Conservation (phyloP, 306 rosid species). For the Pueraria montana region DNA sequence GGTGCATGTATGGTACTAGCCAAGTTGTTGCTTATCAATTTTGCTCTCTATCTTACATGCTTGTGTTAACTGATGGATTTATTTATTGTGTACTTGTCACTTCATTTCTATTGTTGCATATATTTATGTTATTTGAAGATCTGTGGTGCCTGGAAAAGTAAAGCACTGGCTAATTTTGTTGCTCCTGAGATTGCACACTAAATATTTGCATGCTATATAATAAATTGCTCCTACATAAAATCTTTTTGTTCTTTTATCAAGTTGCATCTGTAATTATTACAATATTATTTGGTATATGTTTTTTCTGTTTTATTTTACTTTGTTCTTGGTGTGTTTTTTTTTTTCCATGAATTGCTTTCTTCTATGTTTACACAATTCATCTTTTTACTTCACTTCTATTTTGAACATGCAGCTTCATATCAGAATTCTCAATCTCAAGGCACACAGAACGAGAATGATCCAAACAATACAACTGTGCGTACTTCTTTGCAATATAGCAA, state of each 20-base stretch:
- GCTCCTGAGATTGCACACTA: background rate
- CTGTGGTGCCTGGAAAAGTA: background rate
- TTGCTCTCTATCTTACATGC: background rate
- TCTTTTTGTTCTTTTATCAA: background rate
- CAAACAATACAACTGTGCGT: constrained; percentile 95
- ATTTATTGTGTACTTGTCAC: background rate
- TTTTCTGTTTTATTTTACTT: background rate
- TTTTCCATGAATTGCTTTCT: background rate
- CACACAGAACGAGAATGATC: constrained; percentile 87
- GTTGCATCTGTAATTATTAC: background rate
- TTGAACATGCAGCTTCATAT: constrained; percentile 84
- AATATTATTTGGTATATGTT: background rate
- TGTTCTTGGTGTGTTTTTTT: background rate
- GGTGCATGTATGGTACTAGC: background rate
- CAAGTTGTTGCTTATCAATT: background rate
- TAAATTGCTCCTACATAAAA: background rate
- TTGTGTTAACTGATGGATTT: background rate
- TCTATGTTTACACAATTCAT: constrained; percentile 16
- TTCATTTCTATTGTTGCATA: background rate
- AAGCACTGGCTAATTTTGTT: background rate
- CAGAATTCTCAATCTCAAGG: constrained; percentile 83
- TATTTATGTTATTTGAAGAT: background rate
- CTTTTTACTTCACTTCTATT: constrained; percentile 44
- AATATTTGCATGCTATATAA: background rate
- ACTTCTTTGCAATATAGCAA: constrained; percentile 42